A percentile compares a stretch with the other conserved stretches of the same genome.
Conservation (phyloP, 148 eudicot species). For the Chenopodium formosanum region DNA sequence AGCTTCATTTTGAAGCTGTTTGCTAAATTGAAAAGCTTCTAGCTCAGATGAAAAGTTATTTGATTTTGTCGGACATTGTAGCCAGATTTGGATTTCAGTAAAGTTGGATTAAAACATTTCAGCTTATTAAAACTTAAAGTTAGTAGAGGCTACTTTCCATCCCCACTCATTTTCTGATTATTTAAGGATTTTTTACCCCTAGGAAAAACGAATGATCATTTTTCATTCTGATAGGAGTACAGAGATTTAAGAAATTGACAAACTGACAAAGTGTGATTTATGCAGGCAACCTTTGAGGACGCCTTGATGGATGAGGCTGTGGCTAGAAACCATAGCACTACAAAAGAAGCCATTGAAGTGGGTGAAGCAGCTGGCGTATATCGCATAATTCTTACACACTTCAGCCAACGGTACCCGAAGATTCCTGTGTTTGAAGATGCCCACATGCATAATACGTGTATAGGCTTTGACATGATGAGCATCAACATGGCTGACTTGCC, state of each 20-base stretch:
- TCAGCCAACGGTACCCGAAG: slow-evolving; percentile 96
- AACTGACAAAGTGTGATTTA: not conserved
- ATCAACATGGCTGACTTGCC: slow-evolving; percentile 78
- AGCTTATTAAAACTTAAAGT: too few species aligned
- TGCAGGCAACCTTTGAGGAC: slow-evolving; percentile 97
- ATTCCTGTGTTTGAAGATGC: slow-evolving; percentile 78
- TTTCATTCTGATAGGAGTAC: not conserved
- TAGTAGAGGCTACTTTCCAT: too few species aligned
- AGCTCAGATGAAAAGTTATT: not conserved
- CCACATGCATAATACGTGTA: slow-evolving; percentile 80
- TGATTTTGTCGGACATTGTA: too few species aligned
- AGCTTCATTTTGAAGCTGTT: not conserved
- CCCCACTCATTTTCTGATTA: too few species aligned
- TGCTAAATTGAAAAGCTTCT: not conserved
- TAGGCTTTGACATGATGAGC: slow-evolving; percentile 93
- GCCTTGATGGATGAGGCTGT: slow-evolving; percentile 77
- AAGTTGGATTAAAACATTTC: too few species aligned
- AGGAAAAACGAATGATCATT: not conserved
- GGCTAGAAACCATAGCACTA: slow-evolving; percentile 94
- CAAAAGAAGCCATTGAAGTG: slow-evolving; percentile 78
- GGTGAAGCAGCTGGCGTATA: slow-evolving; percentile 80
- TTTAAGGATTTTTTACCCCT: too few species aligned
- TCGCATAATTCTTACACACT: slow-evolving; percentile 85
- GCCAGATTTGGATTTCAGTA: too few species aligned
- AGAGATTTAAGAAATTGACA: not conserved